Percentiles rank a stretch among this genome's conserved stretches.
phyloP scores from a whole-genome alignment of 306 rosid species.

The Lathyrus oleraceus region DNA sequence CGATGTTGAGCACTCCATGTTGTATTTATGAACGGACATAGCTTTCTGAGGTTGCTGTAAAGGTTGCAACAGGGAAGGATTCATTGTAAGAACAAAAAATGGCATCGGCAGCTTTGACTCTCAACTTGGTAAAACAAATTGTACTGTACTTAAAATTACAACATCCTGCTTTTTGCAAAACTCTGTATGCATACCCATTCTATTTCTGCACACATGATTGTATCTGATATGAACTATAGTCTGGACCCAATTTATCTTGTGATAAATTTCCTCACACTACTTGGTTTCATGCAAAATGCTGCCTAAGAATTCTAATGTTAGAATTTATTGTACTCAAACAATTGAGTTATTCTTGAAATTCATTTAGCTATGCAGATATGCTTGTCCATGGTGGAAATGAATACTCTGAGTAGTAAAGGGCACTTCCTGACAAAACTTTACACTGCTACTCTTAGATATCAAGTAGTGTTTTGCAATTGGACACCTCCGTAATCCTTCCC shows the following conservation, averaged over 20 bases:
- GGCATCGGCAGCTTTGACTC: not conserved
- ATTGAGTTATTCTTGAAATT: not conserved
- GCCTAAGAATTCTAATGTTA: not conserved
- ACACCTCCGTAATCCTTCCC: not conserved
- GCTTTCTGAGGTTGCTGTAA: not conserved
- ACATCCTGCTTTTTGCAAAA: not conserved
- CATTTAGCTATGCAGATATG: not conserved
- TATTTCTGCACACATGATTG: not conserved
- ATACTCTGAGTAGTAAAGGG: not conserved
- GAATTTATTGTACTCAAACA: not conserved
- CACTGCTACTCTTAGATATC: not conserved
- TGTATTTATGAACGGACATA: not conserved
- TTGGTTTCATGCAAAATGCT: not conserved
- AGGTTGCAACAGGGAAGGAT: not conserved
- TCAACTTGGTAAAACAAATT: not conserved
- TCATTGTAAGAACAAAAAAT: not conserved
- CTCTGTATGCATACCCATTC: not conserved
- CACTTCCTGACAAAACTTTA: not conserved
- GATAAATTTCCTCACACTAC: too few species aligned
- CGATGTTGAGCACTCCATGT: not conserved
- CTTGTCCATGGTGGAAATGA: not conserved
- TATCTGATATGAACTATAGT: not conserved
- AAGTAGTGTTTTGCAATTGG: too few species aligned
- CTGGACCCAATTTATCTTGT: not conserved
- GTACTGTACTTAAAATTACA: not conserved